These are phyloP conservation scores for Cladobotryum protrusum DNA, from an alignment of 2,329 filamentous ascomycete species.

Conservation along the genomic window DNA sequence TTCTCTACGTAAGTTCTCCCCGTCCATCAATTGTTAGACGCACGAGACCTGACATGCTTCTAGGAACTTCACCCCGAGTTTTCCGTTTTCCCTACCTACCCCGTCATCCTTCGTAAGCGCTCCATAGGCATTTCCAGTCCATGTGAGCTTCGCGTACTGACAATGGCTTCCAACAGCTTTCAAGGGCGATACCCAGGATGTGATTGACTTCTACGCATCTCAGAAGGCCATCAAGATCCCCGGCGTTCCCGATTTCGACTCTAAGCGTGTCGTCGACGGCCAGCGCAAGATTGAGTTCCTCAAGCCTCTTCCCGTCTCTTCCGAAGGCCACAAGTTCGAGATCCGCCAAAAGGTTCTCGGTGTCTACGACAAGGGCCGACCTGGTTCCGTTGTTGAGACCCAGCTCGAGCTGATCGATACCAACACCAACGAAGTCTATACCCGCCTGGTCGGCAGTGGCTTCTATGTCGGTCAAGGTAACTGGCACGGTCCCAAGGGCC, in stretches of 20 bases:
- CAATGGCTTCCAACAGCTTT: slow-evolving; percentile 45
- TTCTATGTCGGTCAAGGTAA: slow-evolving; percentile 75
- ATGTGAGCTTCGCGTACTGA: background rate
- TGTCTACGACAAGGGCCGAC: slow-evolving; percentile 84
- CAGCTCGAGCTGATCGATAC: slow-evolving; percentile 72
- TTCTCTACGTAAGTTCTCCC: slow-evolving; percentile 63
- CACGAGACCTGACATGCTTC: slow-evolving; percentile 5
- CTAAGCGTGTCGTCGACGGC: slow-evolving; percentile 70
- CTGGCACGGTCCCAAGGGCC: slow-evolving; percentile 89
- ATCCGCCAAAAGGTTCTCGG: slow-evolving; percentile 71
- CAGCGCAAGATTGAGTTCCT: slow-evolving; percentile 74
- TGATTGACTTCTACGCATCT: slow-evolving; percentile 76
- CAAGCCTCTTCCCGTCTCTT: slow-evolving; percentile 67
- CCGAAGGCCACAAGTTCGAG: slow-evolving; percentile 68
- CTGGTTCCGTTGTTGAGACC: slow-evolving; percentile 74
- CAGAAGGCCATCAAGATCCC: slow-evolving; percentile 63
- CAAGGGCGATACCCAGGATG: slow-evolving; percentile 69
- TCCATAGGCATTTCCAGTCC: background rate
- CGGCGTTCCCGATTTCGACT: slow-evolving; percentile 69
- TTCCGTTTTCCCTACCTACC: slow-evolving; percentile 82
- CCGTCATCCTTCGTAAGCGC: slow-evolving; percentile 66
- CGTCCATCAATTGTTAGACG: background rate
- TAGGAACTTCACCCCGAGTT: slow-evolving; percentile 86
- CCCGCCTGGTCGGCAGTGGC: slow-evolving; percentile 59
- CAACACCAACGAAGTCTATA: slow-evolving; percentile 63